Evolutionary conservation across 768 basidiomycete genomes (phyloP), one percentile per base, ranked within the genome.

Genomic region (Boletus sp.): DNA sequence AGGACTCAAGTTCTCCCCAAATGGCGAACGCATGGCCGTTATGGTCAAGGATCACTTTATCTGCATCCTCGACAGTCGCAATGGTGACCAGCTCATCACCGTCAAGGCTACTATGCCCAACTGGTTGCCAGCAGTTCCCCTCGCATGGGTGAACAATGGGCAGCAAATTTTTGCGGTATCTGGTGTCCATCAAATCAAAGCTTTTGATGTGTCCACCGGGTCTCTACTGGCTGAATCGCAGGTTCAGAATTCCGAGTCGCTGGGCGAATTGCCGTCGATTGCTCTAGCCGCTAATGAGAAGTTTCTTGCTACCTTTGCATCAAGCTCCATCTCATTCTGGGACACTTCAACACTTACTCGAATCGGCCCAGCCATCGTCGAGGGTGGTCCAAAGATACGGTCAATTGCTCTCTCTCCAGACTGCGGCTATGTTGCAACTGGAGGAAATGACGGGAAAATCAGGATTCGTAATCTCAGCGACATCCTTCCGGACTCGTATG

Each of bases 401-500:
- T 46, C 51, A 11, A 34, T 54, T n/a, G 44, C 50, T 7, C 27
- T 55, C n/a, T 53, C 50, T 0, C 0, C 30, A 5, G 50, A 55
- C 32, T 19, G 15, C 10, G 21, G 2, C 7, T 25, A 35, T 35
- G 32, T 53, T 10, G 51, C 54, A 2, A 46, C 27, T 7, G 54
- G 54, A 6, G n/a, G 44, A n/a, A 1, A 1, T 1, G 1, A 29
- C 1, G 51, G 51, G 3, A 39, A 35, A 21, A 23, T 53, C 23
- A 5, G 2, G 13, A 35, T 55, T 19, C 52, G 29, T 19, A 6
- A 33, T 32, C 55, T 55, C 29, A 6, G 23, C 2, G 10, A 13
- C 19, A 32, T 42, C n/a, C 45, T 55, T 27, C 25, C 44, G 0
- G 37, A 72, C 17, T 37, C 6, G 25, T 48, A 37, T 21, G 44